phyloP scores from a whole-genome alignment of 257 asterid genomes.

The Cruciata laevipes region DNA sequence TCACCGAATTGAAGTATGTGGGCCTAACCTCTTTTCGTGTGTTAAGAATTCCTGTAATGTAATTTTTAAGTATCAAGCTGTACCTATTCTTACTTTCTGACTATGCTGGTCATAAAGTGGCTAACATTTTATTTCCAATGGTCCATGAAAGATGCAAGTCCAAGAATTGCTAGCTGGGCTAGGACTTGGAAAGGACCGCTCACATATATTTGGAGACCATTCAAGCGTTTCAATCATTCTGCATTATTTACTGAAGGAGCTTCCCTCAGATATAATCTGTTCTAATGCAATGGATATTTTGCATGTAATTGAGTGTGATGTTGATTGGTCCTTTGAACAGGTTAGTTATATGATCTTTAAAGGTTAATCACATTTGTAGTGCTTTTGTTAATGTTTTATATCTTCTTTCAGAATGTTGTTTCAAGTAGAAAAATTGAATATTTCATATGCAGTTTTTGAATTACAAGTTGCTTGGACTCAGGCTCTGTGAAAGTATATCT shows the following conservation, averaged over 20 bases:
- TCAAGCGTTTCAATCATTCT: conserved; percentile 56
- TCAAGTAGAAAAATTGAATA: conserved; percentile 28
- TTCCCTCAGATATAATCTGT: conserved; percentile 52
- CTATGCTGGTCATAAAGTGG: conserved; percentile 1
- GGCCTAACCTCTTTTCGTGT: neutral
- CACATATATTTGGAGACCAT: conserved; percentile 40
- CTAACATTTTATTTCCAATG: neutral
- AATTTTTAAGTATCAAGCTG: neutral
- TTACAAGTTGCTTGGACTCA: conserved; percentile 78
- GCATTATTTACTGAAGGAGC: conserved; percentile 69
- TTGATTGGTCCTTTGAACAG: conserved; percentile 67
- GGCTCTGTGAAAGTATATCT: conserved; percentile 67
- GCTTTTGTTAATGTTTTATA: conserved; percentile 19
- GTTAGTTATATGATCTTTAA: conserved; percentile 27
- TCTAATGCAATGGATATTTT: conserved; percentile 58
- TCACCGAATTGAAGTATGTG: conserved; percentile 6
- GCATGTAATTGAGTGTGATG: conserved; percentile 46
- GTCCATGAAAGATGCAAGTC: conserved; percentile 32
- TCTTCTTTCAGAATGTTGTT: conserved; percentile 11
- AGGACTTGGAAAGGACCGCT: conserved; percentile 49
- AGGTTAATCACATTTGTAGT: conserved; percentile 16
- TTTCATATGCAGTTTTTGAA: conserved; percentile 67
- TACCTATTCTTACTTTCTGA: neutral
- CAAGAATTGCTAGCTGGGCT: conserved; percentile 48
- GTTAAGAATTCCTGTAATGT: neutral